These are phyloP conservation scores for Calocybe gangraenosa DNA, from an alignment of 768 basidiomycete genomes.

Conservation along the genomic window DNA sequence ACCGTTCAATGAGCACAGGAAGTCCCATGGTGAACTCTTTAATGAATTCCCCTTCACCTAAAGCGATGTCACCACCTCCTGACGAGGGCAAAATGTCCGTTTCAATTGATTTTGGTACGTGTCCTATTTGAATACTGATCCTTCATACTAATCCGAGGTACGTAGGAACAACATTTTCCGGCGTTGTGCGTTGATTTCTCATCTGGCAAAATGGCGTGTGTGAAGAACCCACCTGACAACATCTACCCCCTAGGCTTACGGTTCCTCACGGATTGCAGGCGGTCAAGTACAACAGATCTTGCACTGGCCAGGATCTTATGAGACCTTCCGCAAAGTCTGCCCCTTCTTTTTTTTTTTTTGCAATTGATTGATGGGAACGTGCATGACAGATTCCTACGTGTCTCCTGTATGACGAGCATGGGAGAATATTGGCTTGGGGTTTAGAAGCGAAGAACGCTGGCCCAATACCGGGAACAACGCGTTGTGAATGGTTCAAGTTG, in stretches of 20 bases:
- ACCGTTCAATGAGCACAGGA: constrained; percentile 15
- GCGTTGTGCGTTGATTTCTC: constrained; percentile 55
- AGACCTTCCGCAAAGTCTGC: constrained; percentile 77
- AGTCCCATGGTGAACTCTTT: constrained; percentile 22
- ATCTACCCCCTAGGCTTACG: constrained; percentile 58
- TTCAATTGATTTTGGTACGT: constrained; percentile 77
- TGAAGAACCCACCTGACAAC: too few species aligned
- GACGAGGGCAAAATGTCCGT: constrained; percentile 81
- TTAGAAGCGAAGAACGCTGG: constrained; percentile 82
- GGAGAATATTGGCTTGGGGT: constrained; percentile 79
- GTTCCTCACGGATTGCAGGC: constrained; percentile 75
- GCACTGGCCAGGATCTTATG: constrained; percentile 81
- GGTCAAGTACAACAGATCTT: constrained; percentile 83
- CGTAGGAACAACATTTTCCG: constrained; percentile 82
- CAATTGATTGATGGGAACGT: constrained; percentile 6
- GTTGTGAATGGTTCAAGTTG: constrained; percentile 74
- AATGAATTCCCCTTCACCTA: constrained; percentile 20
- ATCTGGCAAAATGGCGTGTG: background rate
- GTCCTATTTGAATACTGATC: constrained; percentile 5
- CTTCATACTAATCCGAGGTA: constrained; percentile 1
- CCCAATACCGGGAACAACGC: constrained; percentile 56
- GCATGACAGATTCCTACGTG: constrained; percentile 66
- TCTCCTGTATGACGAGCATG: constrained; percentile 72
- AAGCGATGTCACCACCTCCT: constrained; percentile 19
- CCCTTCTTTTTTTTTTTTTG: constrained; percentile 1